A percentile compares a stretch with the other conserved stretches of the same genome.
phyloP scores from a whole-genome alignment of 23 red algal genomes.

The Gracilaria caudata region DNA sequence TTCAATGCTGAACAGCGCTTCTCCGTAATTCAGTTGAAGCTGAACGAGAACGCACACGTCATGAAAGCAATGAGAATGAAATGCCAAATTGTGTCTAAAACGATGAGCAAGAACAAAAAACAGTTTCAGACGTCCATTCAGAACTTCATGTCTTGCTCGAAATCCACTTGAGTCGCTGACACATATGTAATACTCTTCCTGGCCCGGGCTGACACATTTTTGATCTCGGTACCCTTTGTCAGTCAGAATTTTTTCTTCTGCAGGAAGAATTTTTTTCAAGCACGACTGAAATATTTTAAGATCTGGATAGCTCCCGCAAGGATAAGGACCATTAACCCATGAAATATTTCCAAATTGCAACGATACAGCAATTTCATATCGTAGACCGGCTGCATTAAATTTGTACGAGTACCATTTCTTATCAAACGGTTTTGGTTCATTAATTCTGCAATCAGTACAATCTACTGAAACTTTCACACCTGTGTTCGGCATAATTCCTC shows the following conservation, averaged over 20 bases:
- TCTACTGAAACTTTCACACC: neutral
- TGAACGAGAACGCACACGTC: neutral
- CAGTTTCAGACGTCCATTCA: neutral
- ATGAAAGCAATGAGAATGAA: conserved; percentile 10
- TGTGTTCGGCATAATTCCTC: too few species aligned
- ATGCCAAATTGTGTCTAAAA: neutral
- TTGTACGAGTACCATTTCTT: conserved; percentile 24
- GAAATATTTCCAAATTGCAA: conserved; percentile 10
- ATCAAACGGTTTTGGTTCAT: conserved; percentile 17
- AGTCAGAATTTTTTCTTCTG: neutral
- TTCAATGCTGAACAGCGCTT: too few species aligned
- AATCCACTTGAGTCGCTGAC: too few species aligned
- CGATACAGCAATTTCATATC: conserved; percentile 8
- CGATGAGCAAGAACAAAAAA: neutral
- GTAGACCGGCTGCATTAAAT: neutral
- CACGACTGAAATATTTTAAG: neutral
- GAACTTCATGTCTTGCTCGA: neutral
- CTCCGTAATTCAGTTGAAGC: too few species aligned
- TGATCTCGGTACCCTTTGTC: neutral
- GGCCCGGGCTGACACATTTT: neutral
- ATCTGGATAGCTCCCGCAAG: neutral
- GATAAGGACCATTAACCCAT: too few species aligned
- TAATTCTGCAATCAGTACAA: conserved; percentile 21
- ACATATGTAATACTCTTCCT: neutral
- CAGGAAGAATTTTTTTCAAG: neutral